A percentile compares a stretch with the other conserved stretches of the same genome.
These are phyloP conservation scores for Echria macrotheca DNA, from an alignment of 495 filamentous ascomycete genomes.

Conservation along the genomic window DNA sequence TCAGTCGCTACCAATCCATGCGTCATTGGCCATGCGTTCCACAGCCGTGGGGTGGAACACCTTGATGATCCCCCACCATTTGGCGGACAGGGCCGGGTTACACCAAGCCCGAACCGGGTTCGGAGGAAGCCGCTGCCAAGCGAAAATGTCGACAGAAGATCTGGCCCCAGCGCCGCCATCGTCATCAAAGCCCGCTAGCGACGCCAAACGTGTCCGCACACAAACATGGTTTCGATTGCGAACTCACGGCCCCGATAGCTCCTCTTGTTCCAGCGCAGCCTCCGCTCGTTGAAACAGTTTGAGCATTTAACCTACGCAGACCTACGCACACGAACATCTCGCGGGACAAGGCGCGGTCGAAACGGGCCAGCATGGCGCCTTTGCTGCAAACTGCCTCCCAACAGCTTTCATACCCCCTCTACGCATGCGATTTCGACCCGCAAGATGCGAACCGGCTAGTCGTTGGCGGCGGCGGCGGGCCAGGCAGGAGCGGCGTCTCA, in stretches of 20 bases:
- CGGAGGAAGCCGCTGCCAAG: slow-evolving; percentile 3
- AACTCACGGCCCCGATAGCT: too few relatives aligned
- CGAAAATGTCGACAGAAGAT: slow-evolving; percentile 1
- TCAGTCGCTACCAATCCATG: too few relatives aligned
- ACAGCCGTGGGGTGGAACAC: slow-evolving; percentile 3
- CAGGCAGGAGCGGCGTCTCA: slow-evolving; percentile 74
- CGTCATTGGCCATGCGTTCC: slow-evolving; percentile 6
- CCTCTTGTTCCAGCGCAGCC: too few relatives aligned
- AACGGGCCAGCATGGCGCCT: too few relatives aligned
- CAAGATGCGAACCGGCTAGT: slow-evolving; percentile 66
- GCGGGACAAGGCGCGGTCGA: too few relatives aligned
- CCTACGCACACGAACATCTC: too few relatives aligned
- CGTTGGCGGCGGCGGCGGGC: slow-evolving; percentile 88
- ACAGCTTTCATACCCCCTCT: slow-evolving; percentile 75
- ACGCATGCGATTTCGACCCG: slow-evolving; percentile 83
- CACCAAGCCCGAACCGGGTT: neutral
- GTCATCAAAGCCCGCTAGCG: neutral
- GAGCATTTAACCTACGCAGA: too few relatives aligned
- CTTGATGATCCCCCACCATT: neutral
- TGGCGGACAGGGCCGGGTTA: neutral
- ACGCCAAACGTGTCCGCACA: too few relatives aligned
- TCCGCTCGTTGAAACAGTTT: too few relatives aligned
- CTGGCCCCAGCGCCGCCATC: slow-evolving; percentile 8
- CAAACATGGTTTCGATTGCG: too few relatives aligned
- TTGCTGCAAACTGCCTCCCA: slow-evolving; percentile 22